phyloP scores from a whole-genome alignment of 148 eudicot species.

The Camellia lanceoleosa region DNA sequence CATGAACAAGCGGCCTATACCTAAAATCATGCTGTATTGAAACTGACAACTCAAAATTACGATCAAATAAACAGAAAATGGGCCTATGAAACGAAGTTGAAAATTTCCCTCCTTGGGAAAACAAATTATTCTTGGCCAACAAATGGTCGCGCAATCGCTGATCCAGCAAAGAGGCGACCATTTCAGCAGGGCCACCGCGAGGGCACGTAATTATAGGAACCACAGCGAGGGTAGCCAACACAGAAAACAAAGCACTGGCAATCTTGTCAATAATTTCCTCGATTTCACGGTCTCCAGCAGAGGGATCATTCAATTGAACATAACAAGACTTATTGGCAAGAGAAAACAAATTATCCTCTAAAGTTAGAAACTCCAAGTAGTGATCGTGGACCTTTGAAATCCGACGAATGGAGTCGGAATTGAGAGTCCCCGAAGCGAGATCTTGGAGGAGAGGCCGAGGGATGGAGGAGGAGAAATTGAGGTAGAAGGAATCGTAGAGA shows the following conservation, averaged over 20 bases:
- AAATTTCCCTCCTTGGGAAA: constrained; percentile 67
- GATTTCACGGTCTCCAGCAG: constrained; percentile 71
- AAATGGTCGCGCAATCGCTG: constrained; percentile 78
- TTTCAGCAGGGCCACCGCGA: constrained; percentile 77
- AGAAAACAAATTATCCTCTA: constrained; percentile 69
- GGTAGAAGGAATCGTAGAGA: constrained; percentile 61
- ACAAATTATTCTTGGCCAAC: constrained; percentile 71
- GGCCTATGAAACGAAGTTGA: constrained; percentile 74
- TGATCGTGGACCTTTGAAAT: constrained; percentile 82
- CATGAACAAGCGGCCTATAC: constrained; percentile 81
- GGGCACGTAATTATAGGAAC: constrained; percentile 75
- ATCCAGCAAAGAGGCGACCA: constrained; percentile 77
- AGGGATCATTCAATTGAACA: constrained; percentile 76
- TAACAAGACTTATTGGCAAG: constrained; percentile 64
- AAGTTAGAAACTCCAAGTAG: constrained; percentile 80
- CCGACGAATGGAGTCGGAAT: constrained; percentile 57
- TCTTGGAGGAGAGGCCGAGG: constrained; percentile 77
- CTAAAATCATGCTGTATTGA: constrained; percentile 85
- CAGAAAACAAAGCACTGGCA: constrained; percentile 80
- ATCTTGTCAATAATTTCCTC: constrained; percentile 64
- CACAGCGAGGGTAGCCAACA: constrained; percentile 73
- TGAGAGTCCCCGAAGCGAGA: constrained; percentile 60
- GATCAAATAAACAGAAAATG: constrained; percentile 66
- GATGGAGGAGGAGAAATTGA: constrained; percentile 71
- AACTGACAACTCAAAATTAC: constrained; percentile 68